phyloP scores from a whole-genome alignment of 2,329 filamentous ascomycete genomes.

The Xylariales sp. region DNA sequence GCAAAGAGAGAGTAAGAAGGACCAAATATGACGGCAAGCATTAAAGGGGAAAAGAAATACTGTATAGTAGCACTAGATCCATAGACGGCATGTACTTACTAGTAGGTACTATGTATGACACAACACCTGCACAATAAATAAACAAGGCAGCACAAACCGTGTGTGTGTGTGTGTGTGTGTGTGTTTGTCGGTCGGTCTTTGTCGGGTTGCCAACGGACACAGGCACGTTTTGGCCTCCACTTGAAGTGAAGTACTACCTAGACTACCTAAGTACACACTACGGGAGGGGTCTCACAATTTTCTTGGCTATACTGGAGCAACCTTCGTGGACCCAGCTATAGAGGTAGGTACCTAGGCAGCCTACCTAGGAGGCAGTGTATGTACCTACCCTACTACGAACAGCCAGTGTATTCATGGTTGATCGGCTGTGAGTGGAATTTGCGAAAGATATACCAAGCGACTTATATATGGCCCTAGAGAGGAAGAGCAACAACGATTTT shows the following conservation, averaged over 20 bases:
- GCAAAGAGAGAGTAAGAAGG: not conserved
- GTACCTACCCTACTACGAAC: no score
- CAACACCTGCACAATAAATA: slow-evolving; percentile 13
- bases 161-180: not conserved
- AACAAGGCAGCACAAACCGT: slow-evolving; percentile 18
- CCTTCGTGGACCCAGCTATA: slow-evolving; percentile 33
- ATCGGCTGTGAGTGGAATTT: slow-evolving; percentile 14
- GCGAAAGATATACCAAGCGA: slow-evolving; percentile 2
- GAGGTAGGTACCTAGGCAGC: slow-evolving; percentile 1
- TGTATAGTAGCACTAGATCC: not conserved
- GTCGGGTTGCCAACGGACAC: slow-evolving; percentile 28
- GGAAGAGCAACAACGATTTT: not conserved
- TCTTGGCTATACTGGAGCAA: slow-evolving; percentile 18
- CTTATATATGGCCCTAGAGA: not conserved
- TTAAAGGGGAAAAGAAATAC: not conserved
- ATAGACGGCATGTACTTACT: not conserved
- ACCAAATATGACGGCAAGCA: not conserved
- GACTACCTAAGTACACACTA: not conserved
- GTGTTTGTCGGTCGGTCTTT: not conserved
- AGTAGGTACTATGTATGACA: slow-evolving; percentile 14
- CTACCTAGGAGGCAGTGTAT: not conserved
- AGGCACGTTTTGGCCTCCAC: slow-evolving; percentile 31
- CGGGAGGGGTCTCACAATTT: slow-evolving; percentile 22
- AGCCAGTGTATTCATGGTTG: not conserved
- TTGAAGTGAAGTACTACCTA: not conserved